A percentile compares a stretch with the other conserved stretches of the same genome.
Evolutionary conservation across 2,329 filamentous ascomycete genomes (phyloP).

Genomic region (Colletotrichum australisinense): DNA sequence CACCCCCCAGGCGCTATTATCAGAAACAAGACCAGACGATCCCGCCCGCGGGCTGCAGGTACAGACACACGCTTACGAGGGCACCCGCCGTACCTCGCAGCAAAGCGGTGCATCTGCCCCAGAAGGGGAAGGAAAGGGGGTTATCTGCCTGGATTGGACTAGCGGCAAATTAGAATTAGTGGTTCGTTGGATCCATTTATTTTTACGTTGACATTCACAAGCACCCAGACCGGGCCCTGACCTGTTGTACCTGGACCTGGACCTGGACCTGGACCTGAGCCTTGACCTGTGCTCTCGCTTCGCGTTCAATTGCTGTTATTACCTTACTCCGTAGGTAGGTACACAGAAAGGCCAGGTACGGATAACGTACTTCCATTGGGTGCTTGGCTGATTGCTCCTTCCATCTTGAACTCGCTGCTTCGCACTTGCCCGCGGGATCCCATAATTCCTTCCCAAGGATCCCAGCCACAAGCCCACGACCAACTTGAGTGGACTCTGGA

Average conservation of each 20-base stretch:
- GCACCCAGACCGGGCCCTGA: not conserved
- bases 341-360: too few species aligned
- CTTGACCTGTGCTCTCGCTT: too few species aligned
- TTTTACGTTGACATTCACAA: conserved; percentile 17
- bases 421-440: not conserved
- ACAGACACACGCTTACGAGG: conserved; percentile 9
- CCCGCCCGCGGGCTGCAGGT: conserved; percentile 25
- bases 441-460: too few species aligned
- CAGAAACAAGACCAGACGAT: conserved; percentile 26
- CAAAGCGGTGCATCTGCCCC: conserved; percentile 8
- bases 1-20: conserved; percentile 21
- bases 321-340: too few species aligned
- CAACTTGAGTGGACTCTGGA: too few species aligned
- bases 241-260: not conserved
- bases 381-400: not conserved
- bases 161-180: conserved; percentile 21
- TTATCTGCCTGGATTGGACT: conserved; percentile 1
- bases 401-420: not conserved
- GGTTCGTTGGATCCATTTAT: conserved; percentile 22
- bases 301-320: too few species aligned
- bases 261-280: not conserved
- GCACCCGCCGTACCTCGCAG: not conserved
- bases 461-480: too few species aligned
- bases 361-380: too few species aligned
- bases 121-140: conserved; percentile 28